Evolutionary conservation across 371 early-diverging fungal genomes (phyloP), one percentile per base, ranked within the genome.

Genomic region (Rhizomucor pusillus): DNA sequence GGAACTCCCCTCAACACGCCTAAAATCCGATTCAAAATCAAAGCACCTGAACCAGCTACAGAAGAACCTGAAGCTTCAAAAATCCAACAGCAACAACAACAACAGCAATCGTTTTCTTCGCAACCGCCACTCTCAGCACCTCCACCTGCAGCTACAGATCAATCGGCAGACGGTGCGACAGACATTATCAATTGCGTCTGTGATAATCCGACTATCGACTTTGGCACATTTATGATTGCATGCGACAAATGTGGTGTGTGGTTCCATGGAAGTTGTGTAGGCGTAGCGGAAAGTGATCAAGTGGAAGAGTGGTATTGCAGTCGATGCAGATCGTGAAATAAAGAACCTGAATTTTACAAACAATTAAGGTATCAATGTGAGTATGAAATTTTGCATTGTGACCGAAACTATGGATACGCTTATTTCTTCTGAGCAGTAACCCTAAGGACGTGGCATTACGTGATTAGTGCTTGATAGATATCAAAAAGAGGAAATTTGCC

Each of bases 221-320:
- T 88, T 65, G 89, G 89, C 9, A 68, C 75, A 3, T 87, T 90
- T 53, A 90, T 90, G 91, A 80, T 90, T 63, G 85, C 88, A 11
- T 90, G 91, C 59, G 91, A 90, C 63, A 46, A 59, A 5, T 90
- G 91, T 59, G 71, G 79, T 43, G 75, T 76, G 1, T 90, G 90
- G 90, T 88, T 81, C 59, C 90, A 90, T 70, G 90, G 90, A 7
- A 67, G 66, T 23, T 90, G 90, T 65, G 86, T 88, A 3, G 78
- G 78, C 10, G 66, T 87, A 24, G 69, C 73, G 13, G 76, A 81
- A 59, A 71, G 66, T 43, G 81, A 81, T 49, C 63, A 67, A 23
- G 65, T 73, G 3, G 77, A 70, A 47, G 71, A 71, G 46, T 77
- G 77, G 77, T 71, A 61, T 34, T 77, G 77, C 56, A 54, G 44